Evolutionary conservation across 352 stramenopile species (phyloP).

Genomic region (Pseudoperonospora humuli): DNA sequence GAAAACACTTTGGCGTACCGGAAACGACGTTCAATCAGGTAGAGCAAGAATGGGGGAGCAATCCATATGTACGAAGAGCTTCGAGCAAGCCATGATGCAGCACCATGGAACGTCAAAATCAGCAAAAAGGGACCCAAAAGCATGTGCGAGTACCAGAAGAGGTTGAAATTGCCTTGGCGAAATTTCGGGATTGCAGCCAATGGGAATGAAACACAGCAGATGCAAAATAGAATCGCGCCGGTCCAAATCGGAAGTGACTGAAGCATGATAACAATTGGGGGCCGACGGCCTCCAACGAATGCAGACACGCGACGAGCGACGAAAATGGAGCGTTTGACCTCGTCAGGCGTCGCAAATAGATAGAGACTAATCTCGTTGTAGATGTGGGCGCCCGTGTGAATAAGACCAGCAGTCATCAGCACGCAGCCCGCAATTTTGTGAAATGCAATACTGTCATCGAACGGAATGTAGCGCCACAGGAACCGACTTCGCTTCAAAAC

Average conservation of each 20-base stretch:
- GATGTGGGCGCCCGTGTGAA: constrained; percentile 59
- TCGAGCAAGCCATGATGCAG: constrained; percentile 52
- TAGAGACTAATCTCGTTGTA: constrained; percentile 71
- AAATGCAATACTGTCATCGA: constrained; percentile 74
- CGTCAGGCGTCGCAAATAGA: constrained; percentile 48
- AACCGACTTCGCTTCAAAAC: constrained; percentile 61
- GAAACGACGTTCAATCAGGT: constrained; percentile 62
- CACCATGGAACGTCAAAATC: constrained; percentile 53
- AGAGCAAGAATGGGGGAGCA: constrained; percentile 54
- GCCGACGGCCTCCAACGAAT: constrained; percentile 38
- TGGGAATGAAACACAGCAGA: constrained; percentile 62
- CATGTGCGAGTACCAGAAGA: constrained; percentile 83
- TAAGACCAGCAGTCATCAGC: constrained; percentile 43
- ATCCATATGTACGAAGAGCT: constrained; percentile 61
- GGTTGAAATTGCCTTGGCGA: constrained; percentile 66
- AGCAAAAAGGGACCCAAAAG: constrained; percentile 65
- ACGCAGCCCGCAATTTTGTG: constrained; percentile 70
- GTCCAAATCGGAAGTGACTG: constrained; percentile 64
- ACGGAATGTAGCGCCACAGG: constrained; percentile 67
- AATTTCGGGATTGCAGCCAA: constrained; percentile 65
- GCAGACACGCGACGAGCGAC: constrained; percentile 40
- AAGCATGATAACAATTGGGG: constrained; percentile 62
- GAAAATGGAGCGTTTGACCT: constrained; percentile 56
- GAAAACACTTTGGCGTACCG: constrained; percentile 67
- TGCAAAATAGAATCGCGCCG: constrained; percentile 54